Base-by-base conservation (phyloP, 2,329 filamentous ascomycete genomes). In the Neoarthrinium moseri region DNA sequence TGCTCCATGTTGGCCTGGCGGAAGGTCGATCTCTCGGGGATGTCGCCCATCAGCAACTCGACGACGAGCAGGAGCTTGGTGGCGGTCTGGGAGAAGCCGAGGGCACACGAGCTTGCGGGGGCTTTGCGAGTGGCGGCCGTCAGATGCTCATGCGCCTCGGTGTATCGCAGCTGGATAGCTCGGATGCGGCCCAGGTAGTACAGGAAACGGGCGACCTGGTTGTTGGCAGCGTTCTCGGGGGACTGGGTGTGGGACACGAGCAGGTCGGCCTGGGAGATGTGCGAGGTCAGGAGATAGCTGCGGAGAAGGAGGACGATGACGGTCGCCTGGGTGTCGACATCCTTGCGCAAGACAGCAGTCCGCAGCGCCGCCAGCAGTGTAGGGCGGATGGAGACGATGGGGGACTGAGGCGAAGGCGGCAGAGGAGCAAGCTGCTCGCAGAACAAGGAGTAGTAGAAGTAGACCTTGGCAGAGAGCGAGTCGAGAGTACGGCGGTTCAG, bases 391-490 rank as follows among this genome's bases (percentile, higher is more conserved):
- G 86, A 79, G 51, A 96, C 88, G 55, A 96, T 83, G 4, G 91
- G 87, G 6, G 91, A 95, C 60, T 89, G 86, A 46, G 90, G 87
- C 43, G 91, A 96, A 20, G 92, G 91, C 35, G 94, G 89, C 52
- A 92, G 81, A 18, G 92, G 91, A 50, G 84, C 82, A 51, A 95
- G 81, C 68, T 95, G 86, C 77, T 99, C 94, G 72, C 87, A 90
- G 75, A 97, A 97, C 58, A 97, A 78, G 20, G 90, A 90, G 72
- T 90, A 96, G 77, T 99, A 99, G 72, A 96, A 97, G 78, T 96
- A 99, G 52, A 92, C 91, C 70, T 95, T 95, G 54, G 92, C 91
- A 48, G 91, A 89, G 48, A 99, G 82, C 40, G 91, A 91, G 68
- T 99, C 94, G 51, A 99, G 75, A 20, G 94, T 97, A 58, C 94